phyloP scores from a whole-genome alignment of 2,329 filamentous ascomycete species.

The Diaporthe caulivora region DNA sequence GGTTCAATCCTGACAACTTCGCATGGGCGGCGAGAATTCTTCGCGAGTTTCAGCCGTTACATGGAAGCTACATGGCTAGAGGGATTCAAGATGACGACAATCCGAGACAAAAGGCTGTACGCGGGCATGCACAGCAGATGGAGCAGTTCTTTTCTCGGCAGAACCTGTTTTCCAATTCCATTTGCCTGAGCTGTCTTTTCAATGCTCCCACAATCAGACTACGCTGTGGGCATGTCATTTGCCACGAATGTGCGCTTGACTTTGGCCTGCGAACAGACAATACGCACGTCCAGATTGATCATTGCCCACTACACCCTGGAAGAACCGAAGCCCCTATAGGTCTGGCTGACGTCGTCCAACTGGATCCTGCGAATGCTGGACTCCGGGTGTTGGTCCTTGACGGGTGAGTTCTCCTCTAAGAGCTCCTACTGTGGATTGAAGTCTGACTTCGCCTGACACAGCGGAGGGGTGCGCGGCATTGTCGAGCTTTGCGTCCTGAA shows the following conservation, averaged over 20 bases:
- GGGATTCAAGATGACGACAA: too few species aligned
- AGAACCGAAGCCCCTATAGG: too few species aligned
- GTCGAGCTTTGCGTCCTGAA: not conserved
- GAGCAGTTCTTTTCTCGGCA: not conserved
- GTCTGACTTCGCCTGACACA: not conserved
- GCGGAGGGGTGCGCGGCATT: not conserved
- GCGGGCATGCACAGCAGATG: not conserved
- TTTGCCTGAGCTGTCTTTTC: not conserved
- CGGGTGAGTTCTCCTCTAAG: not conserved
- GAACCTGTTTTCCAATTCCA: not conserved
- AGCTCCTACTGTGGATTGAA: not conserved
- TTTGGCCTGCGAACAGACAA: not conserved
- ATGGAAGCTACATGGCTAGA: too few species aligned
- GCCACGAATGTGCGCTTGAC: not conserved
- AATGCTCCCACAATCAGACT: not conserved
- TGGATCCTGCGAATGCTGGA: not conserved
- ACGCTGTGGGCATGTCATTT: not conserved
- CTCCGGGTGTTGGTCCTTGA: not conserved
- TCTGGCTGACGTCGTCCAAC: too few species aligned
- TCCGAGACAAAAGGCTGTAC: not conserved
- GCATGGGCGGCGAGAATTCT: too few species aligned
- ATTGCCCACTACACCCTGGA: not conserved
- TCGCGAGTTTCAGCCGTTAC: too few species aligned
- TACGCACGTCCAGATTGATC: not conserved
- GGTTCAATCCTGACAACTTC: too few species aligned